Evolutionary conservation across 2,329 filamentous ascomycete species (phyloP).

Genomic region (Aspergillus neoniger): DNA sequence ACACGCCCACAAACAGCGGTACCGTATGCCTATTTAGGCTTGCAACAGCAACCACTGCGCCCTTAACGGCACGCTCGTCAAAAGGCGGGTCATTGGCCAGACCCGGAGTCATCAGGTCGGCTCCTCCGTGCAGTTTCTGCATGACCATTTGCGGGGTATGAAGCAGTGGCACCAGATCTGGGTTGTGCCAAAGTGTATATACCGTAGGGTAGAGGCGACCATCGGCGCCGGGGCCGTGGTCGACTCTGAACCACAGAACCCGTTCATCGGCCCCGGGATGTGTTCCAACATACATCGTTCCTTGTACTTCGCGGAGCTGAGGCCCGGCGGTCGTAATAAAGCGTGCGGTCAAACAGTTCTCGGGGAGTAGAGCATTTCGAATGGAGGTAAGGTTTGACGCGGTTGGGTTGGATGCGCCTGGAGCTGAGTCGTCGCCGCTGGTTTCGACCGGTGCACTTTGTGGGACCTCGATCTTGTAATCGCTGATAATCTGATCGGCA

Average conservation of each 20-base stretch:
- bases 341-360: constrained; percentile 62
- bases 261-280: constrained; percentile 60
- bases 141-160: constrained; percentile 62
- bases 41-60: constrained; percentile 64
- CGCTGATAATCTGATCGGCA: constrained; percentile 66
- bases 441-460: constrained; percentile 32
- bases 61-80: constrained; percentile 59
- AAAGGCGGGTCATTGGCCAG: constrained; percentile 66
- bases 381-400: constrained; percentile 52
- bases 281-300: constrained; percentile 65
- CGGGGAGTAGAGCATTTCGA: constrained; percentile 63
- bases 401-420: constrained; percentile 47
- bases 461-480: constrained; percentile 57
- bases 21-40: constrained; percentile 61
- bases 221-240: constrained; percentile 51
- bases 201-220: constrained; percentile 53
- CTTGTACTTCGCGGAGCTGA: constrained; percentile 61
- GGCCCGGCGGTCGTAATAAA: constrained; percentile 68
- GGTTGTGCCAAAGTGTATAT: constrained; percentile 68
- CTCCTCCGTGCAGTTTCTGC: constrained; percentile 63
- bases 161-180: constrained; percentile 62
- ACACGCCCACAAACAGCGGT: constrained; percentile 65
- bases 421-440: constrained; percentile 32
- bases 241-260: constrained; percentile 65
- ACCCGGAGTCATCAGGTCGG: constrained; percentile 70